Conservation (phyloP, 1,139 yeast genomes). For the Protomyces arabidopsidicola region DNA sequence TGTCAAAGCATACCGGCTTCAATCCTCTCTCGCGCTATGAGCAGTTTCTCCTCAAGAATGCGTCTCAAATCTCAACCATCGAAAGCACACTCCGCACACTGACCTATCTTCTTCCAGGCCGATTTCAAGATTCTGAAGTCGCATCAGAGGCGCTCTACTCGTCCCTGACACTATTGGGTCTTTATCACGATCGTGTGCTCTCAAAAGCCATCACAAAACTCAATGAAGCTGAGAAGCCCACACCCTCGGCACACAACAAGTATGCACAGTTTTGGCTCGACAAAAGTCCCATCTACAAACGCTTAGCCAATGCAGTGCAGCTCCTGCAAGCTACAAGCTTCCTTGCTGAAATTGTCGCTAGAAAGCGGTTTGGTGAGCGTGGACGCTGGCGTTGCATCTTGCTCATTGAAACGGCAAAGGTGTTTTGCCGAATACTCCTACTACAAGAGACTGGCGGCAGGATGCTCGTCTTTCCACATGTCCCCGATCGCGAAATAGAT, state of each 20-base stretch:
- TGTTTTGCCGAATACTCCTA: conserved; percentile 39
- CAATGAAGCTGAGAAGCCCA: conserved; percentile 27
- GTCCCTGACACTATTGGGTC: conserved; percentile 40
- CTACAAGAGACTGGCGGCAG: conserved; percentile 37
- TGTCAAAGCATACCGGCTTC: not conserved
- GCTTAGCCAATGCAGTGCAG: conserved; percentile 39
- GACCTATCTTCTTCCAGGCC: conserved; percentile 44
- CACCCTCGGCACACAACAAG: conserved; percentile 39
- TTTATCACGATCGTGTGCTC: conserved; percentile 43
- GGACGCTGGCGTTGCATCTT: conserved; percentile 40
- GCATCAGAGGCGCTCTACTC: conserved; percentile 41
- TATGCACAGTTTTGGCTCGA: conserved; percentile 38
- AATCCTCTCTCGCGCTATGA: conserved; percentile 30
- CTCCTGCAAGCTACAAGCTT: conserved; percentile 42
- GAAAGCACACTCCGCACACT: conserved; percentile 42
- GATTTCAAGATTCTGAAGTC: conserved; percentile 43
- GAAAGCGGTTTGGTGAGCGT: conserved; percentile 36
- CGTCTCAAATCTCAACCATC: conserved; percentile 42
- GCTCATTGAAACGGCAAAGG: conserved; percentile 39
- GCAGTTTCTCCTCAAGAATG: conserved; percentile 39
- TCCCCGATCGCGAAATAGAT: conserved; percentile 42
- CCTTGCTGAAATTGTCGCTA: conserved; percentile 42
- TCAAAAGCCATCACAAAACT: conserved; percentile 38
- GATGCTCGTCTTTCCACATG: conserved; percentile 39
- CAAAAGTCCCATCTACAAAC: conserved; percentile 36